Percentiles rank a stretch among this genome's conserved stretches.
phyloP scores from a whole-genome alignment of 23 red algal genomes.

The Gracilaria domingensis region DNA sequence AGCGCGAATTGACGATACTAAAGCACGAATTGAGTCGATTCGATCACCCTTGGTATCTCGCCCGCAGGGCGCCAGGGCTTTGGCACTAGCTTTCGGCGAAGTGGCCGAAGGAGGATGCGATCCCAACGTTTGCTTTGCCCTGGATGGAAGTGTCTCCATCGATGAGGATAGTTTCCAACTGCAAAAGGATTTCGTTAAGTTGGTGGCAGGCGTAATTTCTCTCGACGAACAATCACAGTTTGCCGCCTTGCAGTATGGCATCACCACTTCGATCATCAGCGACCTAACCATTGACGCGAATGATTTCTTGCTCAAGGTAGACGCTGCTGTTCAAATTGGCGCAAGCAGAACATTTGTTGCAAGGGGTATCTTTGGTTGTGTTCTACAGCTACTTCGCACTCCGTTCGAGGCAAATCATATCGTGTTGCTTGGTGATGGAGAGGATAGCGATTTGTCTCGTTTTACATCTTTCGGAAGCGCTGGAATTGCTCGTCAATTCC shows the following conservation, averaged over 20 bases:
- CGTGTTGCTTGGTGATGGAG: slow-evolving; percentile 29
- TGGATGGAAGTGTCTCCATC: slow-evolving; percentile 13
- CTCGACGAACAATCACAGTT: slow-evolving; percentile 39
- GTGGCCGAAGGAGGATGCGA: slow-evolving; percentile 34
- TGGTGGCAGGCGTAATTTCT: slow-evolving; percentile 19
- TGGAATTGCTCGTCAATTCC: neutral
- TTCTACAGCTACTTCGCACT: neutral
- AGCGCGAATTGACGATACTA: neutral
- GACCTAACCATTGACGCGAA: neutral
- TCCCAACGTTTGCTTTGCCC: slow-evolving; percentile 29
- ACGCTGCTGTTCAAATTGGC: neutral
- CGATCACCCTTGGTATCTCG: neutral
- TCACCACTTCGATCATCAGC: neutral
- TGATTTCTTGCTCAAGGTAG: slow-evolving; percentile 41
- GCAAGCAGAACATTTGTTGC: slow-evolving; percentile 1
- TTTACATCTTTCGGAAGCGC: neutral
- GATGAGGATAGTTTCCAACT: neutral
- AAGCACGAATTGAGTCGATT: slow-evolving; percentile 2
- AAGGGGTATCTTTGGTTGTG: neutral
- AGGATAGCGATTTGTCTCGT: neutral
- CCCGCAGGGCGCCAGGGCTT: neutral
- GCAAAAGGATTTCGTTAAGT: slow-evolving; percentile 40
- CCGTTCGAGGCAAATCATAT: slow-evolving; percentile 27
- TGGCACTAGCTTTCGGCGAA: slow-evolving; percentile 5
- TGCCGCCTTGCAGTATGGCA: slow-evolving; percentile 25